Percentiles rank a stretch among this genome's conserved stretches.
These are phyloP conservation scores for Acarospora socialis DNA, from an alignment of 2,329 filamentous ascomycete genomes.

Conservation along the genomic window DNA sequence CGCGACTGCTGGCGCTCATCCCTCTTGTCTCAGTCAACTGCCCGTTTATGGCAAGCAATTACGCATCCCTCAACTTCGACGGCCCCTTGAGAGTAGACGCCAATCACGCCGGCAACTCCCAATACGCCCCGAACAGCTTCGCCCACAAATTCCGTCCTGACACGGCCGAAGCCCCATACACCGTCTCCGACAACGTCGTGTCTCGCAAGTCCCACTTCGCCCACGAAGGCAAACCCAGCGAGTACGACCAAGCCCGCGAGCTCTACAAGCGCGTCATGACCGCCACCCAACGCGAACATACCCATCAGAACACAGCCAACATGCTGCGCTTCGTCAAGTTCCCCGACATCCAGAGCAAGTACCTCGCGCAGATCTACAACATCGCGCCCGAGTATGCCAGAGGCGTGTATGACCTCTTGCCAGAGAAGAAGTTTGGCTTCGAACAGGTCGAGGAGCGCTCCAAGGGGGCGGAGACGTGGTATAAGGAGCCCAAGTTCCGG, in stretches of 20 bases:
- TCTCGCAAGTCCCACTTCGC: constrained; percentile 40
- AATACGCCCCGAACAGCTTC: constrained; percentile 40
- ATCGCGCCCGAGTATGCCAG: constrained; percentile 34
- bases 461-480: constrained; percentile 31
- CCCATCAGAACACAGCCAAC: constrained; percentile 36
- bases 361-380: constrained; percentile 38
- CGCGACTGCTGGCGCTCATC: too few relatives aligned
- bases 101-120: constrained; percentile 33
- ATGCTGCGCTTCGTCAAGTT: constrained; percentile 31
- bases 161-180: constrained; percentile 35
- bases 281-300: constrained; percentile 29
- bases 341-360: constrained; percentile 34
- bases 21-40: constrained; percentile 23
- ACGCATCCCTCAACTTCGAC: constrained; percentile 35
- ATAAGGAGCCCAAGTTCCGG: constrained; percentile 33
- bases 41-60: constrained; percentile 35
- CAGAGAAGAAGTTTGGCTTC: constrained; percentile 31
- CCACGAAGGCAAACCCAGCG: constrained; percentile 38
- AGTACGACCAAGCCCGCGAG: constrained; percentile 38
- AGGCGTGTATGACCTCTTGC: constrained; percentile 33
- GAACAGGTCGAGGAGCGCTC: constrained; percentile 31
- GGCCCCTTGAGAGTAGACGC: constrained; percentile 35
- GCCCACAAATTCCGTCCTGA: constrained; percentile 38
- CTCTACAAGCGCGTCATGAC: constrained; percentile 37
- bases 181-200: constrained; percentile 35